Conservation (phyloP, 371 early-diverging fungal genomes). For the Mortierella polycephala region DNA sequence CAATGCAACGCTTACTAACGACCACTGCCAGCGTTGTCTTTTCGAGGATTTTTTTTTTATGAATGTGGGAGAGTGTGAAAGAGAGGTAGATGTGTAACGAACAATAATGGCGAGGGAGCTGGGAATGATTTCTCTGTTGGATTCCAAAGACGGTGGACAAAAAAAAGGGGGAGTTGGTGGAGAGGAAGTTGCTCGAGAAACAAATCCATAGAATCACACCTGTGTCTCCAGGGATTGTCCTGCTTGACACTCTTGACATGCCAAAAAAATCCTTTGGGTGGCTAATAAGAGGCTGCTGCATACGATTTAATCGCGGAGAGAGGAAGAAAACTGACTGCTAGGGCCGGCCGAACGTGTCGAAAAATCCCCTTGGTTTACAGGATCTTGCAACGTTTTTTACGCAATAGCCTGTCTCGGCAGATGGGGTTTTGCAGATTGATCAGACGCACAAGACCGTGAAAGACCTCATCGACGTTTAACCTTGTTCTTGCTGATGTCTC, state of each 20-base stretch:
- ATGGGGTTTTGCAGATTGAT: conserved; percentile 61
- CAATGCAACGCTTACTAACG: background rate
- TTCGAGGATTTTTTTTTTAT: background rate
- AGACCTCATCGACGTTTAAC: conserved; percentile 85
- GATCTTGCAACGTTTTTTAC: conserved; percentile 21
- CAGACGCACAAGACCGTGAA: conserved; percentile 69
- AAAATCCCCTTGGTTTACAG: background rate
- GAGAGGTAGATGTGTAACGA: too few relatives aligned
- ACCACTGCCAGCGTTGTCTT: background rate
- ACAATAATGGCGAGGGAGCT: too few relatives aligned
- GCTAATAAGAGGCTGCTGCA: too few relatives aligned
- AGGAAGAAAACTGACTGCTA: background rate
- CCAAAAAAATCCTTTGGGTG: too few relatives aligned
- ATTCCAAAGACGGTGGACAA: too few relatives aligned
- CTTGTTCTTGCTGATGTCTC: conserved; percentile 89
- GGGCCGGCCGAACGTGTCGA: background rate
- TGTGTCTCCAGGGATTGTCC: too few relatives aligned
- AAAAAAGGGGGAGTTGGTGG: too few relatives aligned
- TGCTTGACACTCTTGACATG: too few relatives aligned
- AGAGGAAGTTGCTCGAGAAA: too few relatives aligned
- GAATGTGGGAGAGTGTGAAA: too few relatives aligned
- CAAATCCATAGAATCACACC: too few relatives aligned
- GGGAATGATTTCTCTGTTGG: too few relatives aligned
- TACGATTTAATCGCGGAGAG: background rate
- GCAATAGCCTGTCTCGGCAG: conserved; percentile 7